Evolutionary conservation across 1,284 basidiomycete genomes (phyloP).

Genomic region (Xerocomus nothofagi): DNA sequence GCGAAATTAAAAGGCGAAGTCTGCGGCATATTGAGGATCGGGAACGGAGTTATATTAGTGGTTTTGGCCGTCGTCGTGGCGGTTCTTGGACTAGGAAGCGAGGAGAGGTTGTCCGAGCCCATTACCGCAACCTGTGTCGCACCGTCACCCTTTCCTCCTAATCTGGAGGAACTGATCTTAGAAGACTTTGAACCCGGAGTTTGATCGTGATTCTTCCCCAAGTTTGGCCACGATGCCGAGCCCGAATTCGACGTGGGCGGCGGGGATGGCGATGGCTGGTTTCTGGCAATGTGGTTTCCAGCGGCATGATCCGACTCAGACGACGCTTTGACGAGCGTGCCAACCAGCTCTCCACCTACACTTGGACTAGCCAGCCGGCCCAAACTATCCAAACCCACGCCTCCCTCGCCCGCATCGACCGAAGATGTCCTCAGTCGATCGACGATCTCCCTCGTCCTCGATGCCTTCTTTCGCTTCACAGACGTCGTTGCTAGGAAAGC

Average conservation of each 20-base stretch:
- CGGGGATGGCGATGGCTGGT: conserved; percentile 4
- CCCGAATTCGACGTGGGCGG: conserved; percentile 8
- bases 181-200: neutral
- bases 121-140: neutral
- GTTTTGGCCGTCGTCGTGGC: neutral
- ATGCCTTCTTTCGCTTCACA: conserved; percentile 28
- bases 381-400: conserved; percentile 6
- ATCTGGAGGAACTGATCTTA: neutral
- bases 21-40: conserved; percentile 24
- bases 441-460: conserved; percentile 32
- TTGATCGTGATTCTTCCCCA: conserved; percentile 3
- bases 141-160: neutral
- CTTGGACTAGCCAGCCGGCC: conserved; percentile 19
- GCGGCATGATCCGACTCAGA: conserved; percentile 9
- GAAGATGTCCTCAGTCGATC: conserved; percentile 30
- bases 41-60: conserved; percentile 21
- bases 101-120: neutral
- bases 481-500: conserved; percentile 23
- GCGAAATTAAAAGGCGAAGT: neutral
- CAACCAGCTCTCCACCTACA: conserved; percentile 10
- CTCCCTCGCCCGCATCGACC: conserved; percentile 21
- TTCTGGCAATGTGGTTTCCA: neutral
- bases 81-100: neutral
- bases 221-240: conserved; percentile 4
- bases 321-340: neutral